Percentiles rank a stretch among this genome's conserved stretches.
Conservation (phyloP, 2,329 filamentous ascomycete genomes). For the Cyanodermella asteris region DNA sequence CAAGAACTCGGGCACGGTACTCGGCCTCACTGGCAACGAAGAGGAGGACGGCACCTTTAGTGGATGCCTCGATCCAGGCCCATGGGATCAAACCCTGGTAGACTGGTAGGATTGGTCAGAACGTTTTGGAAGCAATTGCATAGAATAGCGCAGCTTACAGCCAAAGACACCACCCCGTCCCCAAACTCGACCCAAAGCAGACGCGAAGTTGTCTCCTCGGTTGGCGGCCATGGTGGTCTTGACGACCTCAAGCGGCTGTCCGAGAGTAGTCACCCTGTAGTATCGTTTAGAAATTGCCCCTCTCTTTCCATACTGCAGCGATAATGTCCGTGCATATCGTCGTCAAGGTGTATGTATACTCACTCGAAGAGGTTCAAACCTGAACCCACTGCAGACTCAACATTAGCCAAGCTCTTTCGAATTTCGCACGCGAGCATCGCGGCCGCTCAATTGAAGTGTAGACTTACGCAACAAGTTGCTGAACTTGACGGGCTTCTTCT, state of each 20-base stretch:
- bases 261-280: conserved; percentile 27
- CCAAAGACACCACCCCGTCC: conserved; percentile 76
- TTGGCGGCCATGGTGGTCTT: conserved; percentile 99
- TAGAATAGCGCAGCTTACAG: conserved; percentile 42
- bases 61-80: conserved; percentile 99
- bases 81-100: conserved; percentile 99
- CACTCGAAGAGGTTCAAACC: conserved; percentile 90
- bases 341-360: conserved; percentile 14
- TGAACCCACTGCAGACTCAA: conserved; percentile 40
- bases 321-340: no score
- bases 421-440: not conserved
- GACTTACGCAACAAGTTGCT: conserved; percentile 69
- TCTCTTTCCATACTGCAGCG: no score
- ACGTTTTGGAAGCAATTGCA: not conserved
- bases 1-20: conserved; percentile 67
- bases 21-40: conserved; percentile 98
- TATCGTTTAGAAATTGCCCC: no score
- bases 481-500: conserved; percentile 99
- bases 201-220: conserved; percentile 64
- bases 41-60: conserved; percentile 95
- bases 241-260: conserved; percentile 83
- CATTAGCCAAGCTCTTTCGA: conserved; percentile 10
- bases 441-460: not conserved
- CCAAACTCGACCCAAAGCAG: conserved; percentile 76
- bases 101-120: conserved; percentile 41